phyloP scores from a whole-genome alignment of 148 eudicot genomes.

The Rhododendron vialii region DNA sequence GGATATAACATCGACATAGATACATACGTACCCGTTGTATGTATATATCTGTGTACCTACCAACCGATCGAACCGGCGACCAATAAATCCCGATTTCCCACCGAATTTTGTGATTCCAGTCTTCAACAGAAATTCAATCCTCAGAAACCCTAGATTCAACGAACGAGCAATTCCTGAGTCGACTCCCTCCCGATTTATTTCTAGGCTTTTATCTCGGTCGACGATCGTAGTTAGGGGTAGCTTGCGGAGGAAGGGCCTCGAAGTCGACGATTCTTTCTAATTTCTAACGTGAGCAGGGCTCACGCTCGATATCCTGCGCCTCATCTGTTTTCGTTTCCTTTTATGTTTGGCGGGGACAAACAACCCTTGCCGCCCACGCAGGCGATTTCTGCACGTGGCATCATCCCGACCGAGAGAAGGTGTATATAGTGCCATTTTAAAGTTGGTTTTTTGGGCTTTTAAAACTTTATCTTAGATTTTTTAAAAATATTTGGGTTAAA shows the following conservation, averaged over 20 bases:
- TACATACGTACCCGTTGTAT: not conserved
- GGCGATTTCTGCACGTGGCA: not conserved
- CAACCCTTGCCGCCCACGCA: not conserved
- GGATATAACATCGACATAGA: not conserved
- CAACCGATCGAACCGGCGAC: not conserved
- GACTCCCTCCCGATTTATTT: not conserved
- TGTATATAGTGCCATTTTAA: too few species aligned
- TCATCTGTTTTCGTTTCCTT: too few species aligned
- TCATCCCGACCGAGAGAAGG: not conserved
- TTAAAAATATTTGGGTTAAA: too few species aligned
- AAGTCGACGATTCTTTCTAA: not conserved
- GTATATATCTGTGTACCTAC: not conserved
- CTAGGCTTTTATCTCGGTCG: not conserved
- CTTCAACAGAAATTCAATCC: not conserved
- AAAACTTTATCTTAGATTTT: too few species aligned
- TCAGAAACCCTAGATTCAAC: slow-evolving; percentile 8
- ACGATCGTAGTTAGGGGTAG: not conserved
- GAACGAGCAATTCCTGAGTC: not conserved
- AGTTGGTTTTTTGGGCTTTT: too few species aligned
- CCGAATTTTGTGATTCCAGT: not conserved
- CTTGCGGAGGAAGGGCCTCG: not conserved
- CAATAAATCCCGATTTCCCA: not conserved
- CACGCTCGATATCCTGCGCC: not conserved
- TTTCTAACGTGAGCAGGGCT: not conserved
- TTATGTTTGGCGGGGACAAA: not conserved